Conservation (phyloP, 305 asterid species). For the Salvia sclarea region DNA sequence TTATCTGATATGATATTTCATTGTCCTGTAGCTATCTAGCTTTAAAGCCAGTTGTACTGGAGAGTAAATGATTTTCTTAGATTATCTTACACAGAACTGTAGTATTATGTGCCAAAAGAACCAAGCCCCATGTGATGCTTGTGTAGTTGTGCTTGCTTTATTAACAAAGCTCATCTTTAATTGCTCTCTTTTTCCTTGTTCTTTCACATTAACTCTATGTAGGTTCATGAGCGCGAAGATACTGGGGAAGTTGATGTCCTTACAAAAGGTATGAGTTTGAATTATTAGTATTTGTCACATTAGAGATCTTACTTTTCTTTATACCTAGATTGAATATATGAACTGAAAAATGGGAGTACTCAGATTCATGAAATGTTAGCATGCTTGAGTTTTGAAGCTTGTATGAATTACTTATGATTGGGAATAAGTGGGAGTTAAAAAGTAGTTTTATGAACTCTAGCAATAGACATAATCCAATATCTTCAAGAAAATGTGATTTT, state of each 20-base stretch:
- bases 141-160: neutral
- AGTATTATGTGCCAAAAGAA: neutral
- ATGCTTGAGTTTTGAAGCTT: conserved; percentile 5
- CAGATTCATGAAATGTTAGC: neutral
- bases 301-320: conserved; percentile 7
- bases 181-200: neutral
- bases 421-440: neutral
- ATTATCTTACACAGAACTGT: neutral
- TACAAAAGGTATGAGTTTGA: conserved; percentile 67
- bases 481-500: neutral
- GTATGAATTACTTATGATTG: conserved; percentile 25
- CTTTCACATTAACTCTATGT: conserved; percentile 17
- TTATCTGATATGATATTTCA: neutral
- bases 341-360: neutral
- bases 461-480: conserved; percentile 6
- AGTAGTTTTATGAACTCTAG: conserved; percentile 6
- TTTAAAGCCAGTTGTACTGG: neutral
- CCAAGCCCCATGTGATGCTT: neutral
- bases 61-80: conserved; percentile 7
- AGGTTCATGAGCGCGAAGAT: conserved; percentile 89
- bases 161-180: conserved; percentile 5
- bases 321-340: conserved; percentile 1
- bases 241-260: conserved; percentile 92
- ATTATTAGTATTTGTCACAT: neutral
- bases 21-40: neutral